phyloP scores from a whole-genome alignment of 768 basidiomycete genomes.

The Leccinum olivaceopallidum region DNA sequence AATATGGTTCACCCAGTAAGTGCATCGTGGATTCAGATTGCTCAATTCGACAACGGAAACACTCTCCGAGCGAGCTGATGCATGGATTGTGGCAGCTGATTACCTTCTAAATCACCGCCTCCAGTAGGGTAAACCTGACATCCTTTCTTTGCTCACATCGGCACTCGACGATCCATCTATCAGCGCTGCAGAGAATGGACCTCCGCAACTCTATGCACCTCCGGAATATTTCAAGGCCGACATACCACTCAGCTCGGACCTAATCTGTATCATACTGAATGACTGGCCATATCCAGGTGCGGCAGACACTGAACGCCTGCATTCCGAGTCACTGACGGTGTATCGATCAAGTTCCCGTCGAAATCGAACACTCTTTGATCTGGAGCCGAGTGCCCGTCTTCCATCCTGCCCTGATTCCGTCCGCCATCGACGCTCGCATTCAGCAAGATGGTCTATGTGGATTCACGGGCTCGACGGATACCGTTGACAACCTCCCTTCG shows the following conservation, averaged over 20 bases:
- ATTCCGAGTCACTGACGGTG: neutral
- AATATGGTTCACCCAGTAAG: slow-evolving; percentile 70
- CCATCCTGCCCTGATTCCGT: slow-evolving; percentile 55
- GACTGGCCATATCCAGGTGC: slow-evolving; percentile 89
- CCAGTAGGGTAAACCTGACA: slow-evolving; percentile 75
- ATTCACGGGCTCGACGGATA: slow-evolving; percentile 63
- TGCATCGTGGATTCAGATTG: neutral
- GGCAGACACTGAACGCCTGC: slow-evolving; percentile 9
- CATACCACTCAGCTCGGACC: slow-evolving; percentile 46
- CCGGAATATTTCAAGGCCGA: slow-evolving; percentile 68
- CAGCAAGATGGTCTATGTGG: slow-evolving; percentile 81
- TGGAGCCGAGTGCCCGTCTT: slow-evolving; percentile 79
- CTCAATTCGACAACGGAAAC: neutral
- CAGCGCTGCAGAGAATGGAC: slow-evolving; percentile 12
- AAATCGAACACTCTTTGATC: slow-evolving; percentile 72
- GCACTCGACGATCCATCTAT: slow-evolving; percentile 41
- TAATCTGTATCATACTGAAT: slow-evolving; percentile 73
- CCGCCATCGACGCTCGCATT: slow-evolving; percentile 54
- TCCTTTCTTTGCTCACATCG: slow-evolving; percentile 59
- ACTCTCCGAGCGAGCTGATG: neutral
- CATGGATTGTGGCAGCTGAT: slow-evolving; percentile 45
- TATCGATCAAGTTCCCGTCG: slow-evolving; percentile 53
- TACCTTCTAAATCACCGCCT: slow-evolving; percentile 70
- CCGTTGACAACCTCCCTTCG: slow-evolving; percentile 59
- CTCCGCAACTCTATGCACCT: neutral